Evolutionary conservation across 345 rosid genomes (phyloP), one percentile per base, ranked within the genome.

Genomic region (Cardamine chenopodiifolia): DNA sequence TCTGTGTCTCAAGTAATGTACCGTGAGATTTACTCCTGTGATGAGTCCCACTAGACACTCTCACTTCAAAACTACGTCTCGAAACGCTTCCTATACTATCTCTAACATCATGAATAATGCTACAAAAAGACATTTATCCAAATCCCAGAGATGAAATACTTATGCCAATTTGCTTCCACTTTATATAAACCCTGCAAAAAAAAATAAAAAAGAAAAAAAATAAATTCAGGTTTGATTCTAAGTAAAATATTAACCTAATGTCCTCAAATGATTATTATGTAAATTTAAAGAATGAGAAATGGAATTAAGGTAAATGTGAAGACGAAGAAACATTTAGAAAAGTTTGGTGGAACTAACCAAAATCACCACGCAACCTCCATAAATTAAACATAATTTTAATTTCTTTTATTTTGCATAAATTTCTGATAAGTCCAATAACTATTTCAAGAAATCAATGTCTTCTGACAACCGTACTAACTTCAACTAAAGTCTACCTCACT

Each of bases 61-160:
- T 84, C 78, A 87, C 85, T 61, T 92, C 89, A 52, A 86, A 88
- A 77, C 92, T 86, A 67, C 90, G 82, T 72, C 90, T 86, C 0
- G 97, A 90, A 68, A 92, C 84, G 78, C 96, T 92, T 75, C 94
- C 96, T 47, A 92, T 64, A 54, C 90, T 90, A 84, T 88, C 97
- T 80, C 87, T 88, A 78, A 90, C 75, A 68, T 92, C 97, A 44
- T 88, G 90, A 56, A 92, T 87, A 63, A 90, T 90, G 65, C 94
- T 84, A 13, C 91, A 86, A 79, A 90, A 88, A 7, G 96, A 90
- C 96, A 92, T 92, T 77, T 28, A 8, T 40, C 66, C 28, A 6
- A 53, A 23, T 23, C n/a, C 42, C 2, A 57, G 42, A 17, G 12
- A 57, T 91, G 90, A 47, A 89, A 87, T 40, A 40, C 73, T 91